Evolutionary conservation across 129 eudicot genomes (phyloP).

Genomic region (Heracleum sosnowskyi): DNA sequence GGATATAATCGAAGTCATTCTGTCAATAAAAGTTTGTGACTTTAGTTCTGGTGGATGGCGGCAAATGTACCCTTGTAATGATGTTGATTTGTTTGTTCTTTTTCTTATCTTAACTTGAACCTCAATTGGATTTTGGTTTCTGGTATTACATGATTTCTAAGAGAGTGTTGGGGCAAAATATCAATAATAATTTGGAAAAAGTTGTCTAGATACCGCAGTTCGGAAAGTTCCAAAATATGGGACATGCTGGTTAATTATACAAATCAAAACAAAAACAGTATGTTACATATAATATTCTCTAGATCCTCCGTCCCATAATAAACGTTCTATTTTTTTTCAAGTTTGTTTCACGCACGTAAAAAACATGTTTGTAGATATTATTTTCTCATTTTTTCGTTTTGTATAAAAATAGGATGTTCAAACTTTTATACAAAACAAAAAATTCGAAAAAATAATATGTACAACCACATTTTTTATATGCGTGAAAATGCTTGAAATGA

Average conservation of each 20-base stretch:
- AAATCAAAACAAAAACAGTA: no score
- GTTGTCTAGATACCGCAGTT: not conserved
- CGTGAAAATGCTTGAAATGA: no score
- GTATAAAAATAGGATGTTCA: no score
- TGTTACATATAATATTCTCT: no score
- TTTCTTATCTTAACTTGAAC: not conserved
- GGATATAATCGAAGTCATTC: constrained; percentile 5
- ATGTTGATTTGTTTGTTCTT: not conserved
- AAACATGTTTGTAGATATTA: no score
- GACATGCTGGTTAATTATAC: not conserved
- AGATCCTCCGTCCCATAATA: no score
- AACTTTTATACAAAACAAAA: no score
- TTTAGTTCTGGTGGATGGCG: not conserved
- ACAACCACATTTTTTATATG: no score
- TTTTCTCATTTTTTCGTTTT: no score
- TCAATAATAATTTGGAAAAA: not conserved
- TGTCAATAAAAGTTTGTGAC: constrained; percentile 8
- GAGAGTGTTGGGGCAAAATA: not conserved
- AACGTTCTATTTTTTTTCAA: no score
- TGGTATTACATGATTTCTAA: not conserved
- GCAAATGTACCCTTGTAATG: not conserved
- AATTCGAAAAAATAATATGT: no score
- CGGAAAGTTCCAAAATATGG: not conserved
- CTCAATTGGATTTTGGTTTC: not conserved
- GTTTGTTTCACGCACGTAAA: no score